Evolutionary conservation across 202 grass and related monocot genomes (phyloP), one percentile per base, ranked within the genome.

Genomic region (Elaeis oleifera): DNA sequence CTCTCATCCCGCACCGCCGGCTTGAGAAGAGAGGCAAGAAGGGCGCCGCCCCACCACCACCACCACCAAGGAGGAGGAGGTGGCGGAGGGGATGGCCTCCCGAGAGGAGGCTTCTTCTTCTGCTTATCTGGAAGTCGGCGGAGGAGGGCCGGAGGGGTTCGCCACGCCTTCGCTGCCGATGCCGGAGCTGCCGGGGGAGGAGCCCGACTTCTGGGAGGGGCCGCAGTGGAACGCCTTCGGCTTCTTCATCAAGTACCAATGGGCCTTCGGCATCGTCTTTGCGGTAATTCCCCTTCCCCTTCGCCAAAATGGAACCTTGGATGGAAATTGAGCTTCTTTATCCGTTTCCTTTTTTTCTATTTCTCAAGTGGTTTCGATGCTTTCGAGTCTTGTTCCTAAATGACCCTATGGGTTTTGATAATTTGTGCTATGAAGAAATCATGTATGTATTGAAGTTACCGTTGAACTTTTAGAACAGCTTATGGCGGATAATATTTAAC

Each of bases 191-290:
- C 69, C 66, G 50, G 85, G 84, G 58, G 79, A 79, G 71, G 81
- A 67, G 65, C 56, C 70, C 2, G 68, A 84, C 56, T 89, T 99
- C 73, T 99, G 88, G 82, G 88, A 99, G 70, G 94, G 88, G 0
- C 55, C 71, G 9, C 80, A 84, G 71, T 84, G 75, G 94, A 72
- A 94, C 1, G 13, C 61, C 28, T 56, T 99, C 59, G 94, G 94
- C 64, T 99, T 99, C 74, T 81, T 94, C 68, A 55, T 94, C 15
- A 82, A 89, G 80, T 99, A 99, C 70, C 69, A 83, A 68, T 99
- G 94, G 94, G 94, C 80, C 18, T 99, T 99, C 75, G 94, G 94
- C 58, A 70, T 99, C 83, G 49, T 86, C 51, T 99, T 94, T 59
- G 80, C 85, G 5, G 94, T 99, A 52, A 44, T 72, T 63, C 17